phyloP scores from a whole-genome alignment of 2,329 filamentous ascomycete species.

The Colletotrichum karsti region DNA sequence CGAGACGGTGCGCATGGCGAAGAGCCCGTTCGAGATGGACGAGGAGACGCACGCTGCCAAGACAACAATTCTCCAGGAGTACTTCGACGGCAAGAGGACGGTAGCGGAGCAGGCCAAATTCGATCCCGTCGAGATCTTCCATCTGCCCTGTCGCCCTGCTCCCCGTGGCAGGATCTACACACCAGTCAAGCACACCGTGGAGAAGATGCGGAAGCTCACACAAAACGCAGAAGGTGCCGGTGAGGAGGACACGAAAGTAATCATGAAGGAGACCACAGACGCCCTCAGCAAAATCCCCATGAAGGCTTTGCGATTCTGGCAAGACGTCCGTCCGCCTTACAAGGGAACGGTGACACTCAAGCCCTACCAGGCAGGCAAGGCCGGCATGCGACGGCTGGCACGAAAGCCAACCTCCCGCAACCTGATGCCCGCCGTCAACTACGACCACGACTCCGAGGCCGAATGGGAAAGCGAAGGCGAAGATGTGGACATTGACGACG shows the following conservation, averaged over 20 bases:
- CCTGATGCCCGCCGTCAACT: conserved; percentile 71
- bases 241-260: conserved; percentile 45
- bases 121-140: conserved; percentile 54
- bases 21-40: conserved; percentile 65
- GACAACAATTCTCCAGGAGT: conserved; percentile 60
- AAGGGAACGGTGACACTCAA: conserved; percentile 75
- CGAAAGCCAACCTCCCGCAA: conserved; percentile 61
- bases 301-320: conserved; percentile 69
- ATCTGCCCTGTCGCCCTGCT: conserved; percentile 47
- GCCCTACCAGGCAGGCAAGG: conserved; percentile 51
- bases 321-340: conserved; percentile 76
- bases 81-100: conserved; percentile 53
- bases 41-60: conserved; percentile 61
- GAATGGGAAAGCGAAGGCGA: conserved; percentile 84
- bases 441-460: conserved; percentile 87
- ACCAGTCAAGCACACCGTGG: conserved; percentile 70
- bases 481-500: conserved; percentile 73
- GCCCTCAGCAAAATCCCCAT: conserved; percentile 65
- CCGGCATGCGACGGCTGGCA: conserved; percentile 60
- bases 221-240: conserved; percentile 45
- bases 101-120: conserved; percentile 46
- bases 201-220: conserved; percentile 58
- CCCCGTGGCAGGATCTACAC: conserved; percentile 57
- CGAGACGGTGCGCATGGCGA: conserved; percentile 76
- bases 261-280: conserved; percentile 42